These are phyloP conservation scores for Periglandula ipomoeae DNA, from an alignment of 2,329 filamentous ascomycete species.

Conservation along the genomic window DNA sequence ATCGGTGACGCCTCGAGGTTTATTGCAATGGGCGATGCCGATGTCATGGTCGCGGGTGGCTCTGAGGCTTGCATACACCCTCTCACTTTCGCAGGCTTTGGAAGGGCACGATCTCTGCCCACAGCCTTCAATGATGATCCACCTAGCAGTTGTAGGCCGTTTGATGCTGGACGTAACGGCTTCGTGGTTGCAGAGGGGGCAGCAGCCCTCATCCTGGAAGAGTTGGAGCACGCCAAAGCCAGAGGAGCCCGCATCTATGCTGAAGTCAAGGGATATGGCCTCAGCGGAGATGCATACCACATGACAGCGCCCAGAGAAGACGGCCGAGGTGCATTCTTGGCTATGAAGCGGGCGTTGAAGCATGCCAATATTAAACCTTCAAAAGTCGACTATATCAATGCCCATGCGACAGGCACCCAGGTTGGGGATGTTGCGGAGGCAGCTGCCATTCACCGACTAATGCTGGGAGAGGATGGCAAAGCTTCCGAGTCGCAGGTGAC, in stretches of 20 bases:
- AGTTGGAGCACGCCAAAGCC: constrained; percentile 74
- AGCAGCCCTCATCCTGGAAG: constrained; percentile 80
- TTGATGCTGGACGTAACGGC: constrained; percentile 69
- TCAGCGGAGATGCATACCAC: constrained; percentile 84
- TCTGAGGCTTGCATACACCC: constrained; percentile 95
- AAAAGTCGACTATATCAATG: constrained; percentile 85
- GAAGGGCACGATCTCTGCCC: constrained; percentile 74
- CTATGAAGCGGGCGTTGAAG: constrained; percentile 77
- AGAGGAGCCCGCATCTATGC: constrained; percentile 79
- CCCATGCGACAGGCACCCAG: constrained; percentile 81
- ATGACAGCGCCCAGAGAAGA: constrained; percentile 84
- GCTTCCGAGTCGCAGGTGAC: constrained; percentile 55
- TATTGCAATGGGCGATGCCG: constrained; percentile 81
- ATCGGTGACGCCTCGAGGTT: constrained; percentile 91
- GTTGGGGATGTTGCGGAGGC: constrained; percentile 88
- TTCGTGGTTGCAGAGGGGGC: constrained; percentile 94
- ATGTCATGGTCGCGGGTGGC: constrained; percentile 94
- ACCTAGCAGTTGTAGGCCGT: constrained; percentile 67
- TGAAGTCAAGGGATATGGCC: constrained; percentile 80
- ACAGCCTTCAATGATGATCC: constrained; percentile 72
- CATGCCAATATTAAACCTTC: constrained; percentile 60
- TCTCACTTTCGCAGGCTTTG: constrained; percentile 84
- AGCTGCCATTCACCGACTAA: constrained; percentile 65
- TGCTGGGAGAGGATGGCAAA: constrained; percentile 65
- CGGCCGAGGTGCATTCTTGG: constrained; percentile 69